Evolutionary conservation across 139 green algal genomes (phyloP), one percentile per base, ranked within the genome.

Genomic region (Raphidocelis subcapitata): DNA sequence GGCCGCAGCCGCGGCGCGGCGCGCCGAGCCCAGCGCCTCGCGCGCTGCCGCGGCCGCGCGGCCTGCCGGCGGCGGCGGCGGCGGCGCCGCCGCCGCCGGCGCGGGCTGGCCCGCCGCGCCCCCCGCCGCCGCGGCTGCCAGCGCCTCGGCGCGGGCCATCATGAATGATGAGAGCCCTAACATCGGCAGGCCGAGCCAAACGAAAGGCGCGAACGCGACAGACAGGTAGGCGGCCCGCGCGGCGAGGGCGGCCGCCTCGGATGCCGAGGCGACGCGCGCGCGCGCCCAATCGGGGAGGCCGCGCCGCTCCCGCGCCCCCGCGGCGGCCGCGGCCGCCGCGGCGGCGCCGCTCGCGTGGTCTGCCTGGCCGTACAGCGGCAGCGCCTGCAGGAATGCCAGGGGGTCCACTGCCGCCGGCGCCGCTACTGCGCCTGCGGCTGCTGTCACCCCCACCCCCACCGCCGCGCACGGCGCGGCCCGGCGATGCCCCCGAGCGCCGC

Each of bases 181-280:
- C 67, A 93, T 66, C 15, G 70, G 41, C 3, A 77, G 36, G 15
- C 84, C 90, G 12, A 91, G 57, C 18, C 86, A 76, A 23, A 92
- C 35, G 72, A 94, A 91, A 28, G 90, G 90, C 8, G 74, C 32
- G 65, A 95, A 94, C 1, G 91, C 65, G 14, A 76, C 33, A 37
- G 89, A 1, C 12, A 95, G 82, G 47, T 87, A 82, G 12, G 74
- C 47, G 0, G 77, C 87, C 0, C 90, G 80, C 2, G 72, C 3
- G 0, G 63, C 65, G 51, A 93, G 73, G 12, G 31, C 36, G n/a
- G 76, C 16, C 23, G 54, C 64, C 20, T 88, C 76, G 2, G 35
- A 20, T 31, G 65, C 33, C 35, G 32, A 35, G 28, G 44, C 47
- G 49, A 31, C n/a, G 31, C 14, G 29, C 54, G 46, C 18, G 20